phyloP scores from a whole-genome alignment of 2,329 filamentous ascomycete genomes.

The Cytospora paraplurivora region DNA sequence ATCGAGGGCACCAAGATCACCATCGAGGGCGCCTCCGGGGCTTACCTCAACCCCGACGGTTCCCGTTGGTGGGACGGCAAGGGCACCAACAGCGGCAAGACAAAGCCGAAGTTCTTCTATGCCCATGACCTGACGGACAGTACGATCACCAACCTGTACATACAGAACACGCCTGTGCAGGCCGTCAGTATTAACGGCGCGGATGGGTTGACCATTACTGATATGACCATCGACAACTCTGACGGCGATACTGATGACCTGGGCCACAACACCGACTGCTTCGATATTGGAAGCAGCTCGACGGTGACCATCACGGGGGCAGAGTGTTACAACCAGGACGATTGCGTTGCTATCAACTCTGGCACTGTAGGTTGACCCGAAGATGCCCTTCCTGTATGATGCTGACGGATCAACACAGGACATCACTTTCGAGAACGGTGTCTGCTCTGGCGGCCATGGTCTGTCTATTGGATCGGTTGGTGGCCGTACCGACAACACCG shows the following conservation, averaged over 20 bases:
- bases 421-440: slow-evolving; percentile 43
- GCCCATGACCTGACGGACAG: slow-evolving; percentile 53
- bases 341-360: slow-evolving; percentile 61
- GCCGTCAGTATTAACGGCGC: slow-evolving; percentile 49
- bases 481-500: slow-evolving; percentile 54
- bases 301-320: slow-evolving; percentile 53
- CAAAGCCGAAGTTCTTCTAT: slow-evolving; percentile 64
- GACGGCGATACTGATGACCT: slow-evolving; percentile 47
- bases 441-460: slow-evolving; percentile 54
- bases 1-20: slow-evolving; percentile 59
- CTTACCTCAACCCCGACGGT: slow-evolving; percentile 58
- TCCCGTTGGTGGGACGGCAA: slow-evolving; percentile 61
- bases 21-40: slow-evolving; percentile 53
- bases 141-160: slow-evolving; percentile 50
- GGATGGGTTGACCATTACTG: slow-evolving; percentile 47
- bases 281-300: slow-evolving; percentile 51
- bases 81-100: slow-evolving; percentile 60
- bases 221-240: slow-evolving; percentile 58
- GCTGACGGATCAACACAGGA: slow-evolving; percentile 28
- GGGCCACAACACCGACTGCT: slow-evolving; percentile 57
- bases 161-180: slow-evolving; percentile 59
- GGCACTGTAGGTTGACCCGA: slow-evolving; percentile 38
- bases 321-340: slow-evolving; percentile 59
- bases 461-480: slow-evolving; percentile 60
- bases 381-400: too few species aligned